These are phyloP conservation scores for Licmophora abbreviata DNA, from an alignment of 108 stramenopile genomes.

Conservation along the genomic window DNA sequence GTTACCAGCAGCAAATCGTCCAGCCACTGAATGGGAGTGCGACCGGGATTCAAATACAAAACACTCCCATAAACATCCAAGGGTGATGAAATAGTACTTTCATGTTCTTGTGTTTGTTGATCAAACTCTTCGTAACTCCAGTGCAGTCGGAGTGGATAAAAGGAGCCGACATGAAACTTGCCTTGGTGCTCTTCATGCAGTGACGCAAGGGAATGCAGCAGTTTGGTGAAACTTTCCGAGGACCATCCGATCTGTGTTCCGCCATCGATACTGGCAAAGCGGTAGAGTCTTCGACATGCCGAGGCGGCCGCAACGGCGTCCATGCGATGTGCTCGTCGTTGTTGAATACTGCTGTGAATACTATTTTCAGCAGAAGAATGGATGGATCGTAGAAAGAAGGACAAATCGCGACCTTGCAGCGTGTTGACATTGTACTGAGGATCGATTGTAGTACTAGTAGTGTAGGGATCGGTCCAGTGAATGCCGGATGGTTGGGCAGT, in stretches of 20 bases:
- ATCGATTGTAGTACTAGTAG: conserved; percentile 11
- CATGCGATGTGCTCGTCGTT: conserved; percentile 45
- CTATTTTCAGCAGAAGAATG: no score
- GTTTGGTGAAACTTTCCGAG: conserved; percentile 43
- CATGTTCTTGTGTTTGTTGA: background rate
- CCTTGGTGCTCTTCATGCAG: conserved; percentile 55
- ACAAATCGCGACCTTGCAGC: conserved; percentile 36
- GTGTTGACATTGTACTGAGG: conserved; percentile 31
- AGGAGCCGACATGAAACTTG: conserved; percentile 45
- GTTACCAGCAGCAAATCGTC: conserved; percentile 38
- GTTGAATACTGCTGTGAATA: no score
- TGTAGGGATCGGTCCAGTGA: background rate
- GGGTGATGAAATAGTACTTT: conserved; percentile 12
- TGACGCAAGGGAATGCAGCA: conserved; percentile 35
- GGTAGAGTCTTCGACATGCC: conserved; percentile 49
- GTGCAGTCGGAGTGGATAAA: conserved; percentile 73
- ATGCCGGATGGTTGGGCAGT: background rate
- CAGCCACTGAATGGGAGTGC: conserved; percentile 67
- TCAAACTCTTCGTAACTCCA: conserved; percentile 34
- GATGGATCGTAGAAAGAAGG: no score
- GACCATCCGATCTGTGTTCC: conserved; percentile 67
- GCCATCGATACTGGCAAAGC: conserved; percentile 74
- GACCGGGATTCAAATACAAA: conserved; percentile 49
- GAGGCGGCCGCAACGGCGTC: conserved; percentile 63
- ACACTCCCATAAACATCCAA: conserved; percentile 57